Evolutionary conservation across 2,329 filamentous ascomycete genomes (phyloP), one percentile per base, ranked within the genome.

Genomic region (Hypoxylon rubiginosum): DNA sequence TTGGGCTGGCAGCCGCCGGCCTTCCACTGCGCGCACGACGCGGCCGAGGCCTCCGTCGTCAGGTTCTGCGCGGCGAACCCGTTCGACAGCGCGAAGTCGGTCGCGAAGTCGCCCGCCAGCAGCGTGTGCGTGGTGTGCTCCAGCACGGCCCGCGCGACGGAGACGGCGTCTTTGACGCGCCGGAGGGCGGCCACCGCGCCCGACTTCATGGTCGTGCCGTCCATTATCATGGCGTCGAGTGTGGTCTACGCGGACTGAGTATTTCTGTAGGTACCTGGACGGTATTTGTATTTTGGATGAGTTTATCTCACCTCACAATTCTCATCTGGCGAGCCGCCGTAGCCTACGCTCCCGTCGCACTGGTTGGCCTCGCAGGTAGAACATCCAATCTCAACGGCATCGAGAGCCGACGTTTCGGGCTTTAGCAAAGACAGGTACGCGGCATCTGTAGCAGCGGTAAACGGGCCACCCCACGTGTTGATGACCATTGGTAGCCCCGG

Each of bases 141-240:
- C 0, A 87, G 77, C 30, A 88, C 85, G 41, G 78, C 78, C 0
- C 84, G 77, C 3, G 85, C 85, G 0, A 86, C 85, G 17, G 79
- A 78, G 10, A 86, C 79, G 45, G 84, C 85, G 64, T 84, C 77
- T 41, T 76, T 79, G 19, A 87, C 74, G 39, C 85, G 80, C 4
- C 85, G 81, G 19, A 88, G 75, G 0, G 79, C 82, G 0, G 84
- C 85, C 4, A 88, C 85, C 4, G 85, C 84, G 45, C 85, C 85
- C 0, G 81, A 79, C 15, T 86, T 85, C 77, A 88, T 80, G n/a
- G 79, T 84, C 0, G 74, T 76, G 28, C 85, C 85, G 72, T 88
- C 85, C 82, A 87, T 87, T 74, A 88, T 81, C 79, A 88, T 80
- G n/a, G 85, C 85, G 74, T 88, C 85, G 13, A 88, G 83, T 0